Conservation (phyloP, 345 rosid genomes). For the Euphorbia peplus region DNA sequence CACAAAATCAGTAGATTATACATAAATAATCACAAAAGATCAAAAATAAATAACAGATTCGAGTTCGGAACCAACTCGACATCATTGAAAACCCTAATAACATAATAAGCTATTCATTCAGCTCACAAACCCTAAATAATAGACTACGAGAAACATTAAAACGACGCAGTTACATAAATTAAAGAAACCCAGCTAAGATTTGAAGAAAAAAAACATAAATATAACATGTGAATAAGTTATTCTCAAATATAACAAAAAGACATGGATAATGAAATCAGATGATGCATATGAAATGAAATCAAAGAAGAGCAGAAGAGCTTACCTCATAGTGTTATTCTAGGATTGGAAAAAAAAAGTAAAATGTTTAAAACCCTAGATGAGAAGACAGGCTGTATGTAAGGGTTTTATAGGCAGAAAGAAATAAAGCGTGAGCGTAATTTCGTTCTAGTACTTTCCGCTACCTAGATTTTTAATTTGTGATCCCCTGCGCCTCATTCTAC, state of each 20-base stretch:
- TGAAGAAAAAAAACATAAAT: background rate
- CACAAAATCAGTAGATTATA: background rate
- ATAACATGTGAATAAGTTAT: background rate
- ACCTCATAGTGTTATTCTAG: conserved; percentile 38
- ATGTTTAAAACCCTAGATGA: conserved; percentile 35
- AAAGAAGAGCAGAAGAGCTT: conserved; percentile 11
- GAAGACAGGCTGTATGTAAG: background rate
- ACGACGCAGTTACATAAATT: background rate
- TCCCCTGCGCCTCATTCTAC: background rate
- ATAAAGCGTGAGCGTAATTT: background rate
- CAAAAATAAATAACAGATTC: background rate
- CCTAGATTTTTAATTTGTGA: background rate
- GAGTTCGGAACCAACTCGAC: no score
- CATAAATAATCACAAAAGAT: background rate
- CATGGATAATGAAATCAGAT: conserved; percentile 3
- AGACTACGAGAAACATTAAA: background rate
- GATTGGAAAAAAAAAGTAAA: conserved; percentile 15
- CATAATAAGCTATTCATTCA: background rate
- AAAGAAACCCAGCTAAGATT: background rate
- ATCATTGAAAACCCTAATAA: background rate
- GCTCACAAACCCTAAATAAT: background rate
- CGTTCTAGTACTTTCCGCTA: conserved; percentile 9
- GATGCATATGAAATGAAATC: no score
- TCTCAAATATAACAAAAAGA: background rate
- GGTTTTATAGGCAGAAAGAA: conserved; percentile 3